Evolutionary conservation across 352 stramenopile genomes (phyloP), one percentile per base, ranked within the genome.

Genomic region (Saprolegnia parasitica): DNA sequence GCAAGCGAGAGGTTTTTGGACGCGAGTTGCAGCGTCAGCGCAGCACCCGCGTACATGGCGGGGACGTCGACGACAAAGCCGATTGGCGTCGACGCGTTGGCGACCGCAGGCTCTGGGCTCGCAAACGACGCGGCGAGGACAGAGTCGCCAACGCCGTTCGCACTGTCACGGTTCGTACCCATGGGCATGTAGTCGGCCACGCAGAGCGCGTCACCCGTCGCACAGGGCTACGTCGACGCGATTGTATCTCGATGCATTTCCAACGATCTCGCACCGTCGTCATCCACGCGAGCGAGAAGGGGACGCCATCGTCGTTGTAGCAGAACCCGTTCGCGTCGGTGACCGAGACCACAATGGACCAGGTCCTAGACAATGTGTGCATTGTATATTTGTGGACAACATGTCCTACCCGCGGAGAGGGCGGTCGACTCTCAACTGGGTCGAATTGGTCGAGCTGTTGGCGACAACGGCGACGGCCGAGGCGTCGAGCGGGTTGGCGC

Each of bases 21-120:
- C 54, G 54, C n/a, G 29, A 81, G 29, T 46, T 81, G 76, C 18
- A 74, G 45, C 2, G 73, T 76, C n/a, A 81, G 24, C 13, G 68
- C 57, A 9, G 74, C 58, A 21, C 74, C 76, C 5, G 76, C 72
- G 68, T 81, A 81, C 13, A 68, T 35, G 37, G 73, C 72, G 10
- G 66, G 46, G 0, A 81, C 15, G 4, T 75, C 29, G 10, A 68
- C 63, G 4, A 74, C 29, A 54, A 77, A 81, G 20, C 32, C 65
- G 35, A 52, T 20, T 4, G 29, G 13, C 20, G 62, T 16, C 13
- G 37, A 13, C 8, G 1, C 32, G 4, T 45, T 32, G 37, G 15
- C 1, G 23, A 66, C 8, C n/a, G 15, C 1, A 5, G 23, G 58
- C n/a, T 42, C 11, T 13, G 62, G 32, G 63, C 15, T 47, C 6